Evolutionary conservation across 148 eudicot species (phyloP).

Genomic region (Rhododendron ferrugineum): DNA sequence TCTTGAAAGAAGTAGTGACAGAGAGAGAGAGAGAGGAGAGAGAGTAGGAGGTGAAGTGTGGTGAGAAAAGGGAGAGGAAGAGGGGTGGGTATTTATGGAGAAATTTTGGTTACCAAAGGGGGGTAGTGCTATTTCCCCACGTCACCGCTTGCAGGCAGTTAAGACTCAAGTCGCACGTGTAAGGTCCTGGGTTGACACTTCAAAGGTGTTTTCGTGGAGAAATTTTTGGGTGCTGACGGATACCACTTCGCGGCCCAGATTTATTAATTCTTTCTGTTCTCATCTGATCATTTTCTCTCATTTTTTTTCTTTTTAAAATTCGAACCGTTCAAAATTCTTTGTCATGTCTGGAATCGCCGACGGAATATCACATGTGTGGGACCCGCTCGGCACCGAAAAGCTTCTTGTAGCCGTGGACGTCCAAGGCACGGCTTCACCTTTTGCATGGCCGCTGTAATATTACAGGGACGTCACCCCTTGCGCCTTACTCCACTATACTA

Average conservation of each 20-base stretch:
- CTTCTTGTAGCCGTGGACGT: not conserved
- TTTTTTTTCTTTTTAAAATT: no score
- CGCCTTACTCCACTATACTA: not conserved
- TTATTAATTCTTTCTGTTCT: no score
- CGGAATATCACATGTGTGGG: no score
- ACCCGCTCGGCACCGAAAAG: not conserved
- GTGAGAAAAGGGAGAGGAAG: not conserved
- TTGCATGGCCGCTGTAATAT: not conserved
- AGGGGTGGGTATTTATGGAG: not conserved
- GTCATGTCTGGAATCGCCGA: no score
- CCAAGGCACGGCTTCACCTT: not conserved
- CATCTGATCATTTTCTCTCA: no score
- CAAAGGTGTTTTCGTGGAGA: no score
- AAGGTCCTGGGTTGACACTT: no score
- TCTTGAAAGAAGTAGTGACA: no score
- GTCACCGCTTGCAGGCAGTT: constrained; percentile 8
- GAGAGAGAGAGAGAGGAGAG: not conserved
- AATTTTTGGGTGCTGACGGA: no score
- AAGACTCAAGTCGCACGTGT: not conserved
- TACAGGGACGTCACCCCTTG: not conserved
- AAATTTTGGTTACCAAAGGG: not conserved
- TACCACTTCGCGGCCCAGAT: no score
- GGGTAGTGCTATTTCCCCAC: constrained; percentile 12
- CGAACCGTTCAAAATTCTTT: no score
- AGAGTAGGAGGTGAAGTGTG: not conserved